These are phyloP conservation scores for Mallotus nudiflorus DNA, from an alignment of 345 rosid species.

Conservation along the genomic window DNA sequence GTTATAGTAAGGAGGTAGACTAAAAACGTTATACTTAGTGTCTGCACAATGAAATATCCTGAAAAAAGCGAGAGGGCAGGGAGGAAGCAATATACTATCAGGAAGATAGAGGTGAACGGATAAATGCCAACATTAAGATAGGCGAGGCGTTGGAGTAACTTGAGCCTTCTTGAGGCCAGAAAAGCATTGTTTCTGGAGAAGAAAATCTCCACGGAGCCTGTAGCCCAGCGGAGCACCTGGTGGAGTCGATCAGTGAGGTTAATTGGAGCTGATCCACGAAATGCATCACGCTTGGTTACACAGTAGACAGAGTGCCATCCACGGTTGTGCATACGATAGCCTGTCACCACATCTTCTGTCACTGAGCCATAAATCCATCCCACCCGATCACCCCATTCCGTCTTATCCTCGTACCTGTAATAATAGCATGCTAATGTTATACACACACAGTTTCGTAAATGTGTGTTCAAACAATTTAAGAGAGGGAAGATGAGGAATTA, in stretches of 20 bases:
- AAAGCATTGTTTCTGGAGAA: conserved; percentile 92
- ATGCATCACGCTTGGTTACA: conserved; percentile 81
- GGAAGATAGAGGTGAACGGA: conserved; percentile 88
- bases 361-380: conserved; percentile 99
- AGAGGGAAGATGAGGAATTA: background rate
- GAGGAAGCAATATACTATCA: conserved; percentile 86
- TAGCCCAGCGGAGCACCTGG: conserved; percentile 96
- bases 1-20: conserved; percentile 66
- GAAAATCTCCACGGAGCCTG: conserved; percentile 94
- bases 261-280: conserved; percentile 90
- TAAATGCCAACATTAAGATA: conserved; percentile 91
- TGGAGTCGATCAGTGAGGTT: conserved; percentile 93
- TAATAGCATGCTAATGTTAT: background rate
- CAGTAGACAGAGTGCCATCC: conserved; percentile 97
- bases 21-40: conserved; percentile 55
- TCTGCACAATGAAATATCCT: conserved; percentile 77
- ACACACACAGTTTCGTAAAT: background rate
- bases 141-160: conserved; percentile 77
- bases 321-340: conserved; percentile 96
- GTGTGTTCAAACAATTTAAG: too few relatives aligned
- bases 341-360: conserved; percentile 97
- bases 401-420: conserved; percentile 88
- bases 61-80: conserved; percentile 95
- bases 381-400: conserved; percentile 95
- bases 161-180: conserved; percentile 61